Conservation (phyloP, 495 filamentous ascomycete genomes). For the Lichenothelia convexa region DNA sequence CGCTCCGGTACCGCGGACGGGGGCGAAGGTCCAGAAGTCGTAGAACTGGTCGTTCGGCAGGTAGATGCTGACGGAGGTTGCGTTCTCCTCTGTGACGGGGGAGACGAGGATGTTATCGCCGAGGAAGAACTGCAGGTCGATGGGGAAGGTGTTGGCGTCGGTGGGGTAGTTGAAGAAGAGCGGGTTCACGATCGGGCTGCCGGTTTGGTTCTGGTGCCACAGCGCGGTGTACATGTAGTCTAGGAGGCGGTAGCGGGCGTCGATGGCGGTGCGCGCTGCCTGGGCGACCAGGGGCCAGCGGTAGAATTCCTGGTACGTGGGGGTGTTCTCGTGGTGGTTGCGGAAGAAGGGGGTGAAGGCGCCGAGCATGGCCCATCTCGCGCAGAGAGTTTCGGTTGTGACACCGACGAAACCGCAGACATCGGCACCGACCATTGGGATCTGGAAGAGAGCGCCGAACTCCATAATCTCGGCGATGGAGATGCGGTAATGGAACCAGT, state of each 20-base stretch:
- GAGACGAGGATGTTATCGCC: slow-evolving; percentile 52
- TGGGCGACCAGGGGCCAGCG: slow-evolving; percentile 44
- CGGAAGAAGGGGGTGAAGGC: slow-evolving; percentile 75
- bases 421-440: slow-evolving; percentile 74
- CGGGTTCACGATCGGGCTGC: slow-evolving; percentile 49
- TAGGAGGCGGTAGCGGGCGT: slow-evolving; percentile 54
- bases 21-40: slow-evolving; percentile 48
- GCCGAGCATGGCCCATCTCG: slow-evolving; percentile 67
- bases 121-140: slow-evolving; percentile 58
- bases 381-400: slow-evolving; percentile 63
- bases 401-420: slow-evolving; percentile 59
- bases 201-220: slow-evolving; percentile 42
- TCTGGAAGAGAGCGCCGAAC: slow-evolving; percentile 65
- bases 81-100: slow-evolving; percentile 46
- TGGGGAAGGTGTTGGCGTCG: slow-evolving; percentile 39
- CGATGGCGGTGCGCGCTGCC: slow-evolving; percentile 52
- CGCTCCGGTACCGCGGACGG: slow-evolving; percentile 36
- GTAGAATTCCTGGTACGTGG: slow-evolving; percentile 57
- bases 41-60: slow-evolving; percentile 62
- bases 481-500: slow-evolving; percentile 54
- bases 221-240: slow-evolving; percentile 74
- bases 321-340: slow-evolving; percentile 43
- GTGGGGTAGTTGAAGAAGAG: slow-evolving; percentile 55
- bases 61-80: slow-evolving; percentile 50
- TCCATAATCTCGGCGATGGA: slow-evolving; percentile 52